These are phyloP conservation scores for Liquidambar formosana DNA, from an alignment of 164 flowering plant species.

Conservation along the genomic window DNA sequence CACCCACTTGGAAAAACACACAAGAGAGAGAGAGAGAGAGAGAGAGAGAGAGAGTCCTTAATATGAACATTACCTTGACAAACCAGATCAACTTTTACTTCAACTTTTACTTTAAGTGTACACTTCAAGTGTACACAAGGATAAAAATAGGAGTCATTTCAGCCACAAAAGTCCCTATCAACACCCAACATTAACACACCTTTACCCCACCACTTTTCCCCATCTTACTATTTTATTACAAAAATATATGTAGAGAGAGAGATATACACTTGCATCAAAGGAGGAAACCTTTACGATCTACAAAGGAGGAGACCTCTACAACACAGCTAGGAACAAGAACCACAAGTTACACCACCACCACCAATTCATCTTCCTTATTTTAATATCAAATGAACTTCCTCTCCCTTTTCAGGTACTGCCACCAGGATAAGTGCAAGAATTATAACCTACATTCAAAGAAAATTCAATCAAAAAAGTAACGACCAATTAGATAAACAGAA, in stretches of 20 bases:
- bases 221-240: neutral
- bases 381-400: neutral
- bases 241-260: neutral
- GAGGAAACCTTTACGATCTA: neutral
- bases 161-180: too few relatives aligned
- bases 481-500: neutral
- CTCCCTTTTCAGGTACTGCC: constrained; percentile 23
- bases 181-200: too few relatives aligned
- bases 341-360: neutral
- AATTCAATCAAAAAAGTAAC: neutral
- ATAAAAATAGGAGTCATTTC: too few relatives aligned
- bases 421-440: constrained; percentile 45
- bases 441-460: constrained; percentile 25
- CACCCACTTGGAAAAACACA: too few relatives aligned
- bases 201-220: neutral
- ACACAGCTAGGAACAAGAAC: constrained; percentile 5
- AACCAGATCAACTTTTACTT: too few relatives aligned
- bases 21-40: too few relatives aligned
- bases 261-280: constrained; percentile 6
- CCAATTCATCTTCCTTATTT: neutral
- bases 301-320: neutral
- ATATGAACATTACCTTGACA: too few relatives aligned
- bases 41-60: too few relatives aligned
- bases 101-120: too few relatives aligned
- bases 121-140: too few relatives aligned